These are phyloP conservation scores for Pisolithus sp. DNA, from an alignment of 768 basidiomycete genomes.

Conservation along the genomic window DNA sequence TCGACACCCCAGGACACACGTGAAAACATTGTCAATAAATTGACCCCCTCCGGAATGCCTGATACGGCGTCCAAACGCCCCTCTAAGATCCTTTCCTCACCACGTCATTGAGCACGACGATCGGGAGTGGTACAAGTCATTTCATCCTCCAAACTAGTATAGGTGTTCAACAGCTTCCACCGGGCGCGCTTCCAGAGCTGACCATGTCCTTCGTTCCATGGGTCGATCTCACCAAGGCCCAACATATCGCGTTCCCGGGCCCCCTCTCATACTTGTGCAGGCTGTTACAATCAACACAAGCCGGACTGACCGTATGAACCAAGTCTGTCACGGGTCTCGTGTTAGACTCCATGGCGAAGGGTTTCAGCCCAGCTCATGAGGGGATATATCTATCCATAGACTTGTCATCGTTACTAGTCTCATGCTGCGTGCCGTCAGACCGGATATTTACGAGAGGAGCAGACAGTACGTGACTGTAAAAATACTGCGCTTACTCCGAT, in stretches of 20 bases:
- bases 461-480: too few species aligned
- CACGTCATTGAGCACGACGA: neutral
- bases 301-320: slow-evolving; percentile 45
- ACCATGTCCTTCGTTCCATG: slow-evolving; percentile 48
- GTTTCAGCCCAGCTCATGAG: slow-evolving; percentile 48
- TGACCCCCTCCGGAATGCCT: too few species aligned
- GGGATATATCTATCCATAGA: slow-evolving; percentile 59
- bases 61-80: too few species aligned
- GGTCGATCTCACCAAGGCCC: slow-evolving; percentile 62
- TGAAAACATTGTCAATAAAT: too few species aligned
- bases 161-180: neutral
- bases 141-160: neutral
- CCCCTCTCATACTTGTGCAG: slow-evolving; percentile 41
- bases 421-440: too few species aligned
- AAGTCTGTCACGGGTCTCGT: slow-evolving; percentile 49
- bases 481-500: too few species aligned
- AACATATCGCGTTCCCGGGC: slow-evolving; percentile 54
- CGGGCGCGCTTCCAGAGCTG: neutral
- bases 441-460: too few species aligned
- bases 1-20: too few species aligned
- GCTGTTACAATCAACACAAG: slow-evolving; percentile 44
- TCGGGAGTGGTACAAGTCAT: neutral
- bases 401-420: slow-evolving; percentile 43
- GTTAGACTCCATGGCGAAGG: slow-evolving; percentile 38
- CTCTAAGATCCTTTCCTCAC: neutral